phyloP scores from a whole-genome alignment of 257 asterid species.

The Phtheirospermum japonicum region DNA sequence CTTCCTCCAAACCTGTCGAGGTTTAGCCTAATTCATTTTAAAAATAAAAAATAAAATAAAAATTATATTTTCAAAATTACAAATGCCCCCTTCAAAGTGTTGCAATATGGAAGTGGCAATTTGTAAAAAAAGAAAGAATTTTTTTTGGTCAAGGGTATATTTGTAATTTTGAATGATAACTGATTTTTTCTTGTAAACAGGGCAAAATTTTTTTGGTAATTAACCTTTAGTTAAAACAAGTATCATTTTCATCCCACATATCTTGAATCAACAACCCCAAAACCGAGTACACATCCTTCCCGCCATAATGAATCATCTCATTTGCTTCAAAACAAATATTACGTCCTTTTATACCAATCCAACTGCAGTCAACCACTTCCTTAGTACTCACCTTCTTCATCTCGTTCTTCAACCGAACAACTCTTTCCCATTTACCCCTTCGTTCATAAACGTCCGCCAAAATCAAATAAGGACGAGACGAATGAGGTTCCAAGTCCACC shows the following conservation, averaged over 20 bases:
- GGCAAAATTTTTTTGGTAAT: background rate
- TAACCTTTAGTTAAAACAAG: slow-evolving; percentile 7
- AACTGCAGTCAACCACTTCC: slow-evolving; percentile 44
- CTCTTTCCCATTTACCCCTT: slow-evolving; percentile 68
- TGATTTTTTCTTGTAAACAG: background rate
- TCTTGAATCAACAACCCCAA: slow-evolving; percentile 40
- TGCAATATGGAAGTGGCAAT: too few species aligned
- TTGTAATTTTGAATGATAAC: background rate
- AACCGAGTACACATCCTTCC: slow-evolving; percentile 34
- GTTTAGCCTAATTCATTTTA: too few species aligned
- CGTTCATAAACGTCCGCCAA: slow-evolving; percentile 49
- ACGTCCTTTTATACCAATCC: slow-evolving; percentile 41
- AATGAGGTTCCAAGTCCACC: slow-evolving; percentile 48
- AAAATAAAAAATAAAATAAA: too few species aligned
- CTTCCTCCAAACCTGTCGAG: too few species aligned
- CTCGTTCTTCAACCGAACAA: slow-evolving; percentile 54
- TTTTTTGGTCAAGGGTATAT: background rate
- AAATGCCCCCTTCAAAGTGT: too few species aligned
- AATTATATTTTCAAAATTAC: too few species aligned
- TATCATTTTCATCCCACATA: slow-evolving; percentile 32
- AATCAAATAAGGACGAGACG: slow-evolving; percentile 46
- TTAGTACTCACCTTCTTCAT: slow-evolving; percentile 35
- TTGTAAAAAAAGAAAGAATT: too few species aligned
- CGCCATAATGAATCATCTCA: slow-evolving; percentile 34
- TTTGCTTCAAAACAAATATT: slow-evolving; percentile 39